A percentile compares a stretch with the other conserved stretches of the same genome.
These are phyloP conservation scores for Trichosporon sp. DNA, from an alignment of 1,284 basidiomycete genomes.

Conservation along the genomic window DNA sequence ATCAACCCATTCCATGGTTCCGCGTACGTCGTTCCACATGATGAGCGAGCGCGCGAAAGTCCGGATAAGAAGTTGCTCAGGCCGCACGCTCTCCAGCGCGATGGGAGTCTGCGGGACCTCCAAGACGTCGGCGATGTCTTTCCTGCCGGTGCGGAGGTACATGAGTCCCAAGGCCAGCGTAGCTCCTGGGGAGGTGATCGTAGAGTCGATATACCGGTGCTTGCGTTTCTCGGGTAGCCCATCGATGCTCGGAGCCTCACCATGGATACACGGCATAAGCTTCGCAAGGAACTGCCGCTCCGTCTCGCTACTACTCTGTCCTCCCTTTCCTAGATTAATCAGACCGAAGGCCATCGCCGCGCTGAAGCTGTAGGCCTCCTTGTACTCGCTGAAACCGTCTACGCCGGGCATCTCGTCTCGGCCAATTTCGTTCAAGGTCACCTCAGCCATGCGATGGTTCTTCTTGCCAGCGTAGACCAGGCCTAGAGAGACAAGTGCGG, in stretches of 20 bases:
- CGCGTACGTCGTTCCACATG: slow-evolving; percentile 75
- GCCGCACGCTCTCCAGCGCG: slow-evolving; percentile 77
- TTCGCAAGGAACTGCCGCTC: slow-evolving; percentile 66
- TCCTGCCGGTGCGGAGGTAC: slow-evolving; percentile 78
- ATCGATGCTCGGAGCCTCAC: slow-evolving; percentile 52
- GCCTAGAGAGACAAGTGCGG: slow-evolving; percentile 83
- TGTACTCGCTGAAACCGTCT: slow-evolving; percentile 74
- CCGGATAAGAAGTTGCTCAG: slow-evolving; percentile 77
- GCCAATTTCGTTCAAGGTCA: slow-evolving; percentile 78
- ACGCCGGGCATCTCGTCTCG: slow-evolving; percentile 69
- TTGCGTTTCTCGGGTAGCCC: slow-evolving; percentile 8
- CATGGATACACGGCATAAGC: slow-evolving; percentile 66
- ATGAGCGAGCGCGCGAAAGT: slow-evolving; percentile 75
- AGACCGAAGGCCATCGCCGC: slow-evolving; percentile 88
- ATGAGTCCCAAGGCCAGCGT: slow-evolving; percentile 85
- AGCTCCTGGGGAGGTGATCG: slow-evolving; percentile 83
- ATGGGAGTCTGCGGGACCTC: slow-evolving; percentile 73
- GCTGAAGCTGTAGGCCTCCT: slow-evolving; percentile 87
- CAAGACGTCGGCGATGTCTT: slow-evolving; percentile 78
- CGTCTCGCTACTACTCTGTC: slow-evolving; percentile 54
- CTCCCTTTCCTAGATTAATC: slow-evolving; percentile 88
- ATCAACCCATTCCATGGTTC: slow-evolving; percentile 72
- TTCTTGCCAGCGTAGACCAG: slow-evolving; percentile 83
- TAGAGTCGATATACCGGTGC: slow-evolving; percentile 61
- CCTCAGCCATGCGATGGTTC: slow-evolving; percentile 85